Conservation (phyloP, 345 rosid species). For the Dipteronia sinensis region DNA sequence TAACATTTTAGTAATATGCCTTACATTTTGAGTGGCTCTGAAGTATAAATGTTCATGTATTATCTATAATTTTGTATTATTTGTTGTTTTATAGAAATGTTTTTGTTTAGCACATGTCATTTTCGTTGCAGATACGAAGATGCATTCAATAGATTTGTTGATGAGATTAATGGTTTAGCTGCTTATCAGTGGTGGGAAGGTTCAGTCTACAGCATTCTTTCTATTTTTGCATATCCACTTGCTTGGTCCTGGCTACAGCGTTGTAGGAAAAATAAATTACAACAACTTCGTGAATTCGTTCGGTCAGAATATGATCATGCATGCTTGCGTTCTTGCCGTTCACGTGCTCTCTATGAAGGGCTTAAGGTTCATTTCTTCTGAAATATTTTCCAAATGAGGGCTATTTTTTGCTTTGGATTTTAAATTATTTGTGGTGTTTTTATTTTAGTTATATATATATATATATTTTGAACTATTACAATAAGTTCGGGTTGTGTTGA, state of each 20-base stretch:
- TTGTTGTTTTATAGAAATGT: neutral
- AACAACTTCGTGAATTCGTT: constrained; percentile 91
- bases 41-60: neutral
- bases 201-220: constrained; percentile 67
- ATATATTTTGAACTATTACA: too few species aligned
- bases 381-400: constrained; percentile 3
- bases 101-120: constrained; percentile 9
- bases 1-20: neutral
- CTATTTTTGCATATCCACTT: constrained; percentile 82
- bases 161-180: constrained; percentile 84
- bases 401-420: neutral
- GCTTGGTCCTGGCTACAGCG: constrained; percentile 94
- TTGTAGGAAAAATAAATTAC: constrained; percentile 70
- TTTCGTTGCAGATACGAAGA: constrained; percentile 68
- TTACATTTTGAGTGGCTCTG: neutral
- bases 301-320: constrained; percentile 96
- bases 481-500: neutral
- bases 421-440: neutral
- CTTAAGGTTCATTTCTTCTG: constrained; percentile 61
- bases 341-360: constrained; percentile 94
- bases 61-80: neutral
- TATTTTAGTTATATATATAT: too few species aligned
- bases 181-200: constrained; percentile 99
- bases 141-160: constrained; percentile 83
- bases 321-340: constrained; percentile 95